A percentile compares a stretch with the other conserved stretches of the same genome.
These are phyloP conservation scores for Echeveria elegans DNA, from an alignment of 164 flowering plant species.

Conservation along the genomic window DNA sequence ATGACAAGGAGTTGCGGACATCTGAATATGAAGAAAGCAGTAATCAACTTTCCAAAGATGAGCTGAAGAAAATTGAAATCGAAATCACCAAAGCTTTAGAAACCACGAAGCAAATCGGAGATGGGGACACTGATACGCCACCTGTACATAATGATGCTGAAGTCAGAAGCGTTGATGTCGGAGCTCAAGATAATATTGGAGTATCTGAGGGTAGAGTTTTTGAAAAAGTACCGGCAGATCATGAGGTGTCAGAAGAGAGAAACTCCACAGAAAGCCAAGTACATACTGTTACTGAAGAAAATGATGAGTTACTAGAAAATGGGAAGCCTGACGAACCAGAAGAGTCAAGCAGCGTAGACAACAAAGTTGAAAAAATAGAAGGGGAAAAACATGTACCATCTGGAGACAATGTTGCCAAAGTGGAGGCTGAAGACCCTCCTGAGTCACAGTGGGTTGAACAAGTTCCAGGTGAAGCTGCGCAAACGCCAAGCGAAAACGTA, in stretches of 20 bases:
- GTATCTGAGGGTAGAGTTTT: not conserved
- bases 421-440: not conserved
- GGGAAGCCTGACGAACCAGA: not conserved
- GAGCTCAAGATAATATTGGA: not conserved
- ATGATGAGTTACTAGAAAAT: not conserved
- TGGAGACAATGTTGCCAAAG: not conserved
- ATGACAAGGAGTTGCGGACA: not conserved
- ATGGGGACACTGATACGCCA: not conserved
- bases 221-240: not conserved
- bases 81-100: conserved; percentile 1
- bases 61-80: not conserved
- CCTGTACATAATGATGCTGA: not conserved
- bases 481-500: not conserved
- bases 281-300: not conserved
- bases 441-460: not conserved
- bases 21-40: not conserved
- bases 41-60: conserved; percentile 2
- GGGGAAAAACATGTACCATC: not conserved
- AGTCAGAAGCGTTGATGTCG: not conserved
- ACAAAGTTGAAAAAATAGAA: not conserved
- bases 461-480: not conserved
- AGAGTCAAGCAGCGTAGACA: not conserved
- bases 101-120: not conserved
- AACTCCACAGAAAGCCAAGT: not conserved
- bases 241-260: not conserved